Evolutionary conservation across 1,284 basidiomycete genomes (phyloP).

Genomic region (Athelia sp.): DNA sequence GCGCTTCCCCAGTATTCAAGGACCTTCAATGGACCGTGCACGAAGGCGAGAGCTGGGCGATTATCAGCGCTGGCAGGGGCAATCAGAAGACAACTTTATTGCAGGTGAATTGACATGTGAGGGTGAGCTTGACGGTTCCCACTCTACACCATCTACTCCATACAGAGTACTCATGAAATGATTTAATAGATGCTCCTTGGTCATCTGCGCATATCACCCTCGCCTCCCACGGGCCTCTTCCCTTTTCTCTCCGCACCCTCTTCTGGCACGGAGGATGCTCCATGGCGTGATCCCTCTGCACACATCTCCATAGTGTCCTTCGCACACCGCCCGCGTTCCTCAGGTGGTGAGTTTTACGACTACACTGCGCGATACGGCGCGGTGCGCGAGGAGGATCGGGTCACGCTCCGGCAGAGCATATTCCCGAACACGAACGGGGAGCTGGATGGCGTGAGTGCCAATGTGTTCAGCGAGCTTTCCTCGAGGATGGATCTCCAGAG

Average conservation of each 20-base stretch:
- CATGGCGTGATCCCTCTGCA: constrained; percentile 36
- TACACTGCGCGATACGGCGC: constrained; percentile 89
- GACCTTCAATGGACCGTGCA: constrained; percentile 56
- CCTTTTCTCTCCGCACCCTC: constrained; percentile 49
- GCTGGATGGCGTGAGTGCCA: constrained; percentile 12
- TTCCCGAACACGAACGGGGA: constrained; percentile 41
- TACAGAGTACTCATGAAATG: not conserved
- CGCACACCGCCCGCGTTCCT: constrained; percentile 51
- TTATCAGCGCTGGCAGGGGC: constrained; percentile 50
- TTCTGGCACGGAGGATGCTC: constrained; percentile 12
- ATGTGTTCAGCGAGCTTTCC: constrained; percentile 46
- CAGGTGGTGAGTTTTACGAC: constrained; percentile 80
- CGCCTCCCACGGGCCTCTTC: constrained; percentile 63
- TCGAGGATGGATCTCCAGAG: constrained; percentile 49
- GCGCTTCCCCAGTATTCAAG: constrained; percentile 43
- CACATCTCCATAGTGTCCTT: constrained; percentile 70
- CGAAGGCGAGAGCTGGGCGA: constrained; percentile 67
- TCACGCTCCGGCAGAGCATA: constrained; percentile 70
- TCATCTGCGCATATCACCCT: constrained; percentile 60
- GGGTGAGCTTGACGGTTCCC: not conserved
- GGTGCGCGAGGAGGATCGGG: constrained; percentile 74
- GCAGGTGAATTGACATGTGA: constrained; percentile 56
- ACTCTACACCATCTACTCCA: not conserved
- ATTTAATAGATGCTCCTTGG: constrained; percentile 57
- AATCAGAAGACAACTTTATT: constrained; percentile 51